Percentiles rank a stretch among this genome's conserved stretches.
These are phyloP conservation scores for Phyllostachys edulis DNA, from an alignment of 176 grass and related monocot species.

Conservation along the genomic window DNA sequence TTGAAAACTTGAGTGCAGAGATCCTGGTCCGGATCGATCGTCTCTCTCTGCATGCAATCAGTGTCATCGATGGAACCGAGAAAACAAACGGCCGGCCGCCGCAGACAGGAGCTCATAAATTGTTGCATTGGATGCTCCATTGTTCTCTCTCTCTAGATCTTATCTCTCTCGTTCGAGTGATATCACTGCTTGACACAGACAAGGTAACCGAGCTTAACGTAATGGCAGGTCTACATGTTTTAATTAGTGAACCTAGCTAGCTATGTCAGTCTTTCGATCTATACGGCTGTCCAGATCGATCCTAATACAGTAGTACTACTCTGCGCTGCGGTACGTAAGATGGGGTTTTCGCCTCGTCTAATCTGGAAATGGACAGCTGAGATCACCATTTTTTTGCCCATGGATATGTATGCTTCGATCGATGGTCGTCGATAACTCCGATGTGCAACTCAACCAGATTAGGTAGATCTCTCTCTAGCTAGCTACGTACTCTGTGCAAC, in stretches of 20 bases:
- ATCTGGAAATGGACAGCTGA: neutral
- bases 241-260: neutral
- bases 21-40: no score
- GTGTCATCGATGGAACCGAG: slow-evolving; percentile 42
- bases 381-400: neutral
- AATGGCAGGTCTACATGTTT: neutral
- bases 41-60: neutral
- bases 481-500: neutral
- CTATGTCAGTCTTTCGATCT: neutral
- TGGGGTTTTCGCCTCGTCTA: slow-evolving; percentile 8
- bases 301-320: neutral
- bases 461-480: neutral
- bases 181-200: slow-evolving; percentile 17
- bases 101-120: slow-evolving; percentile 21
- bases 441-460: neutral
- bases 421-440: neutral
- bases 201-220: slow-evolving; percentile 25
- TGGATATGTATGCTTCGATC: neutral
- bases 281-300: slow-evolving; percentile 5
- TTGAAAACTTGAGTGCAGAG: no score
- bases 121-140: slow-evolving; percentile 23
- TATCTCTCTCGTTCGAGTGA: neutral
- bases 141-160: neutral
- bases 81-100: neutral
- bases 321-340: neutral